Evolutionary conservation across 129 eudicot species (phyloP).

Genomic region (Deinandra increscens): DNA sequence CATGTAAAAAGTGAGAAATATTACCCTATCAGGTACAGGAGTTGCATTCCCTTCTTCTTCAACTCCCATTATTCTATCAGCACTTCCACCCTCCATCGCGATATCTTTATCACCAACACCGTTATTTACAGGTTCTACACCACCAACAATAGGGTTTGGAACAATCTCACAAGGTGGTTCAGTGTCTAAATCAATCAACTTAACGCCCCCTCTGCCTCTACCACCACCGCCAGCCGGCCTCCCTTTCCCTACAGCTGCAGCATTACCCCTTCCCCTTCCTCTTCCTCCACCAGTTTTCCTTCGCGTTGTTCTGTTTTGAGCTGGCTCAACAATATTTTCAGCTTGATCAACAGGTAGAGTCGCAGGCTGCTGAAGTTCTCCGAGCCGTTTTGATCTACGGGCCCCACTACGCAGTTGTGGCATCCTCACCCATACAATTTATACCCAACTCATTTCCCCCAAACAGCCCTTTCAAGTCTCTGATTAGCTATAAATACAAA

Average conservation of each 20-base stretch:
- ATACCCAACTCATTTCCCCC: slow-evolving; percentile 51
- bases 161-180: slow-evolving; percentile 63
- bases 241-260: slow-evolving; percentile 59
- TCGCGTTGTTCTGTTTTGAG: slow-evolving; percentile 56
- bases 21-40: slow-evolving; percentile 94
- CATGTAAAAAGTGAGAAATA: not conserved
- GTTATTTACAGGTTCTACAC: slow-evolving; percentile 48
- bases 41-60: slow-evolving; percentile 82
- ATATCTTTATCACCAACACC: slow-evolving; percentile 64
- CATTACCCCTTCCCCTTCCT: slow-evolving; percentile 71
- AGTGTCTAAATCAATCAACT: slow-evolving; percentile 83
- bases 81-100: slow-evolving; percentile 90
- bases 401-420: slow-evolving; percentile 99
- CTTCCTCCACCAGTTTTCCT: slow-evolving; percentile 88
- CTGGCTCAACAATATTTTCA: slow-evolving; percentile 54
- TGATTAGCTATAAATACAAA: slow-evolving; percentile 17
- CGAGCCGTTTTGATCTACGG: slow-evolving; percentile 96
- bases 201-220: slow-evolving; percentile 94
- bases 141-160: slow-evolving; percentile 61
- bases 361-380: slow-evolving; percentile 84
- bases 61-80: slow-evolving; percentile 68
- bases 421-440: slow-evolving; percentile 98
- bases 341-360: slow-evolving; percentile 58
- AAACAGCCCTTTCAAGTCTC: slow-evolving; percentile 34
- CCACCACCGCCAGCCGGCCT: slow-evolving; percentile 74